Conservation (phyloP, 805 yeast species). For the Candida golubevii region DNA sequence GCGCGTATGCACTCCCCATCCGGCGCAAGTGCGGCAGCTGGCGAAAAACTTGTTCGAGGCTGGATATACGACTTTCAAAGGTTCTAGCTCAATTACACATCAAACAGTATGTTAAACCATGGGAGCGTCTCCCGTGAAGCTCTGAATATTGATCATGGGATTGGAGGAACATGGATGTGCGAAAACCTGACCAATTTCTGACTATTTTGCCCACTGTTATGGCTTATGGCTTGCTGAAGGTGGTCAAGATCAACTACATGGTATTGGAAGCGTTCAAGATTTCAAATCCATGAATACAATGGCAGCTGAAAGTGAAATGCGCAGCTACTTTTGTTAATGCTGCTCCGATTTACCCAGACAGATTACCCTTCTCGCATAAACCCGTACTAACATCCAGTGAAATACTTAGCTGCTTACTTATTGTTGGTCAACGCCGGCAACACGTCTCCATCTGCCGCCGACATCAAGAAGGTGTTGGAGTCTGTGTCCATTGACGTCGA, state of each 20-base stretch:
- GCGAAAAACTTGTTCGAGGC: conserved; percentile 12
- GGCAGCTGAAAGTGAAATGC: too few relatives aligned
- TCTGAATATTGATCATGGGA: background rate
- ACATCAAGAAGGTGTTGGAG: conserved; percentile 37
- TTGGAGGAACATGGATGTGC: background rate
- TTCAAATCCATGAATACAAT: background rate
- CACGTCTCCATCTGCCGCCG: conserved; percentile 41
- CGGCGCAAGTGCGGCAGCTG: background rate
- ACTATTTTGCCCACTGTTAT: too few relatives aligned
- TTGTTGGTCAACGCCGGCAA: conserved; percentile 45
- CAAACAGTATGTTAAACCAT: conserved; percentile 13
- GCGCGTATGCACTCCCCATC: background rate
- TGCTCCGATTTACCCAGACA: background rate
- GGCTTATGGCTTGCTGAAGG: background rate
- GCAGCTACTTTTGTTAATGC: too few relatives aligned
- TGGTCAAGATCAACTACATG: background rate
- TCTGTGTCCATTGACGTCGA: conserved; percentile 37
- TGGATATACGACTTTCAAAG: conserved; percentile 2
- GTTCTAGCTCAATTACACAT: conserved; percentile 9
- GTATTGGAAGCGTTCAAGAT: background rate
- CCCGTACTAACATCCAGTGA: conserved; percentile 34
- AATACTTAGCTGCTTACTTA: conserved; percentile 46
- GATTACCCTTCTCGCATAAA: background rate
- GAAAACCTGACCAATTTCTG: background rate
- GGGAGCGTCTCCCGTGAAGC: background rate